These are phyloP conservation scores for Psidium guajava DNA, from an alignment of 345 rosid genomes.

Conservation along the genomic window DNA sequence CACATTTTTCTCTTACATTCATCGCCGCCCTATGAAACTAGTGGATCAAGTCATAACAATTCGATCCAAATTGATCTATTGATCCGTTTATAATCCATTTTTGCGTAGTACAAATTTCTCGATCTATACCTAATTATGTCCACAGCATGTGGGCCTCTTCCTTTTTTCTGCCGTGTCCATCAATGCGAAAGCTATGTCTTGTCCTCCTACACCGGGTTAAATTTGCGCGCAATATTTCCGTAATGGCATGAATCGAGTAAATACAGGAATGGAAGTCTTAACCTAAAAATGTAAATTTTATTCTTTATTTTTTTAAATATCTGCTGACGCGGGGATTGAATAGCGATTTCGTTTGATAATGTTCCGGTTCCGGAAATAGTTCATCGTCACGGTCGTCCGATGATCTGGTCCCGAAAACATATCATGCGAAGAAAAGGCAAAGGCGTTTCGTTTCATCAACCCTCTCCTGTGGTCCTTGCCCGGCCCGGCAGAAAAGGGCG, in stretches of 20 bases:
- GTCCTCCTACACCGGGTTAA: neutral
- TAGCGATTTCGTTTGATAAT: too few species aligned
- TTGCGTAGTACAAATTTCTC: too few species aligned
- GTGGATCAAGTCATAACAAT: too few species aligned
- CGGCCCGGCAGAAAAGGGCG: neutral
- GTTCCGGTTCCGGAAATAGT: rapidly evolving
- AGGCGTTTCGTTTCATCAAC: neutral
- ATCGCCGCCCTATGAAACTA: neutral
- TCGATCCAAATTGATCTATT: too few species aligned
- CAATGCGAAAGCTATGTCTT: neutral
- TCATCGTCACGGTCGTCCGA: neutral
- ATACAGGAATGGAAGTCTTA: too few species aligned
- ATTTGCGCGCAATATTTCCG: neutral
- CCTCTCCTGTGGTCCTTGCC: neutral
- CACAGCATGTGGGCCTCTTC: too few species aligned
- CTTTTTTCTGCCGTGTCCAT: neutral
- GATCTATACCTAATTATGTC: too few species aligned
- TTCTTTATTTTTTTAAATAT: too few species aligned
- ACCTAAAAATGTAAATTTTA: neutral
- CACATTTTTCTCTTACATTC: neutral
- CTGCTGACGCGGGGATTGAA: neutral
- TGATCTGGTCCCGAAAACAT: neutral
- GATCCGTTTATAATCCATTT: too few species aligned
- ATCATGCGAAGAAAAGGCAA: neutral
- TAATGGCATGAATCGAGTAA: neutral